Conservation (phyloP, 345 rosid genomes). For the Gossypium ekmanianum region DNA sequence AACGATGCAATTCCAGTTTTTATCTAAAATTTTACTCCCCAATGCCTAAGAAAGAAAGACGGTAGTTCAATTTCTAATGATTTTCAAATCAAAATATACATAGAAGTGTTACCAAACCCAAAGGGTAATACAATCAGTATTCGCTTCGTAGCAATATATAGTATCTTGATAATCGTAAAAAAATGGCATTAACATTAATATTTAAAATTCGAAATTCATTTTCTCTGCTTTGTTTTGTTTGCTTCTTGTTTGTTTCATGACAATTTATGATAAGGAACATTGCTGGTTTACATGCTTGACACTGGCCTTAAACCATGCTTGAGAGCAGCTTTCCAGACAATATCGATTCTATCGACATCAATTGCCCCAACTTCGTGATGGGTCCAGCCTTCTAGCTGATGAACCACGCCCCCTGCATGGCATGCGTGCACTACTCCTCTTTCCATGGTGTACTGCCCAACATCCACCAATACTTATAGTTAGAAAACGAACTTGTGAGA, state of each 20-base stretch:
- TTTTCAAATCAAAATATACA: background rate
- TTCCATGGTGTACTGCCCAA: slow-evolving; percentile 82
- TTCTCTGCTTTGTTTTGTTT: background rate
- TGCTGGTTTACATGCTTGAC: slow-evolving; percentile 16
- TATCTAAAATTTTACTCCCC: too few relatives aligned
- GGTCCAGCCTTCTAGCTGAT: slow-evolving; percentile 77
- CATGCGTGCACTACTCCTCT: slow-evolving; percentile 98
- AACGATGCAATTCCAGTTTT: too few relatives aligned
- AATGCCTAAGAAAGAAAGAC: background rate
- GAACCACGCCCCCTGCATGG: slow-evolving; percentile 98
- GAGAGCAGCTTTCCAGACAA: slow-evolving; percentile 91
- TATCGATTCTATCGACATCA: slow-evolving; percentile 79
- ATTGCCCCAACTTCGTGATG: slow-evolving; percentile 97
- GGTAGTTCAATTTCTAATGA: background rate
- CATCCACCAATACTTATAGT: background rate
- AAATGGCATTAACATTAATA: background rate
- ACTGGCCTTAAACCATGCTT: slow-evolving; percentile 69
- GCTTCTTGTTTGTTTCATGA: background rate
- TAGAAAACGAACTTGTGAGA: background rate
- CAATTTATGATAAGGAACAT: background rate
- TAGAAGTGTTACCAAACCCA: background rate
- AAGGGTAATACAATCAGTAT: background rate
- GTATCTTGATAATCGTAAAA: background rate
- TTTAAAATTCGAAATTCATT: background rate
- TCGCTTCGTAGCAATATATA: background rate